Evolutionary conservation across 2,329 filamentous ascomycete species (phyloP), one percentile per base, ranked within the genome.

Genomic region (Cercospora beticola): DNA sequence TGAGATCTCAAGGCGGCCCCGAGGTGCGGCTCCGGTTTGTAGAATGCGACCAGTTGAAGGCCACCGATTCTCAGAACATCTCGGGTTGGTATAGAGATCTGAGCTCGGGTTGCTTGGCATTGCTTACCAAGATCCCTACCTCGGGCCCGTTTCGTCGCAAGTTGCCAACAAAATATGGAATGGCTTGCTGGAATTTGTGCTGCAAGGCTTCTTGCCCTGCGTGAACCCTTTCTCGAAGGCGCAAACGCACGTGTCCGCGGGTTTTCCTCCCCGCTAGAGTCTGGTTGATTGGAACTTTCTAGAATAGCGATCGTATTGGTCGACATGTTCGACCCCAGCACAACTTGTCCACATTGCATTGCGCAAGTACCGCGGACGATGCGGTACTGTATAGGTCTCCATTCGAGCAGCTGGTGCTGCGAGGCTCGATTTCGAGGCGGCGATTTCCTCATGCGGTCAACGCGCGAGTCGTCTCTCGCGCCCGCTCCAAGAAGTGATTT

Each of bases 51-150:
- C 66, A 68, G 21, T 68, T 58, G 66, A 65, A 56, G 56, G 62
- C 62, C 63, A 46, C 46, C 66, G 66, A 68, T 68, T 28, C 54
- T 26, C 21, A 62, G 33, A 62, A 36, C 26, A 65, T 62, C 26
- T 65, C 66, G 49, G 62, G 61, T 62, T 62, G 66, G 58, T 58
- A 46, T 65, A 56, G 26, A 61, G 62, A 68, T 68, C 66, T 65
- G 31, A 54, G 66, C 65, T 65, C 52, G 57, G 43, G 23, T 65
- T 49, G 62, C 54, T 57, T 56, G 62, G 58, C 62, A 64, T 58
- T 68, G 66, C 62, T 52, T 23, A 23, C 46, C 33, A 40, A 30
- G 26, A 64, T 10, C 61, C 66, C 62, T 68, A 56, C 43, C 26
- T 68, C 54, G 61, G 61, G 60, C 66, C 56, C 66, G 49, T 46